These are phyloP conservation scores for Calocybe gangraenosa DNA, from an alignment of 768 basidiomycete species.

Conservation along the genomic window DNA sequence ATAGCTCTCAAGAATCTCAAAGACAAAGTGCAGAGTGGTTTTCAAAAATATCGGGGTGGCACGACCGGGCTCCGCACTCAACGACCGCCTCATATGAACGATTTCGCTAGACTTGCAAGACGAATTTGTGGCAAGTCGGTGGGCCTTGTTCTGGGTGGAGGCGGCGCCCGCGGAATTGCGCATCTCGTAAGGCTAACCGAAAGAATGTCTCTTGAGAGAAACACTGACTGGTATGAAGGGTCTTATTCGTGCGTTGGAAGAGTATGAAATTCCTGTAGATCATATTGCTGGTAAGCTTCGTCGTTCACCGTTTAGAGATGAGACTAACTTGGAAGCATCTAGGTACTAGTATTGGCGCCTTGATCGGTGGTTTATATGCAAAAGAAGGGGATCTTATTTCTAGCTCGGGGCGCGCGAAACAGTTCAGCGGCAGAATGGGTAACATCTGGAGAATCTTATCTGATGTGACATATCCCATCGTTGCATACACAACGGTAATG, in stretches of 20 bases:
- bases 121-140: constrained; percentile 90
- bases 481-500: constrained; percentile 80
- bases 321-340: constrained; percentile 7
- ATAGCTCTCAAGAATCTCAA: constrained; percentile 88
- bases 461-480: constrained; percentile 90
- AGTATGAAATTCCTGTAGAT: constrained; percentile 90
- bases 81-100: constrained; percentile 78
- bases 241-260: constrained; percentile 88
- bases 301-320: neutral
- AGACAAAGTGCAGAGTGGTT: constrained; percentile 84
- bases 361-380: constrained; percentile 94
- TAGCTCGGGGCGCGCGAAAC: constrained; percentile 80
- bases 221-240: constrained; percentile 46
- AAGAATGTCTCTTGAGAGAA: constrained; percentile 7
- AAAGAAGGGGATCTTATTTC: constrained; percentile 90
- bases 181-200: constrained; percentile 28
- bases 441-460: constrained; percentile 93
- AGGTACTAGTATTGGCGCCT: constrained; percentile 88
- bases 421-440: constrained; percentile 88
- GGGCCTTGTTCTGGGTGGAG: constrained; percentile 92
- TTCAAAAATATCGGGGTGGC: constrained; percentile 80
- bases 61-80: constrained; percentile 61
- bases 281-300: constrained; percentile 70
- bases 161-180: constrained; percentile 80
- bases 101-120: constrained; percentile 89